phyloP scores from a whole-genome alignment of 306 rosid genomes.

The Trifolium subterraneum region DNA sequence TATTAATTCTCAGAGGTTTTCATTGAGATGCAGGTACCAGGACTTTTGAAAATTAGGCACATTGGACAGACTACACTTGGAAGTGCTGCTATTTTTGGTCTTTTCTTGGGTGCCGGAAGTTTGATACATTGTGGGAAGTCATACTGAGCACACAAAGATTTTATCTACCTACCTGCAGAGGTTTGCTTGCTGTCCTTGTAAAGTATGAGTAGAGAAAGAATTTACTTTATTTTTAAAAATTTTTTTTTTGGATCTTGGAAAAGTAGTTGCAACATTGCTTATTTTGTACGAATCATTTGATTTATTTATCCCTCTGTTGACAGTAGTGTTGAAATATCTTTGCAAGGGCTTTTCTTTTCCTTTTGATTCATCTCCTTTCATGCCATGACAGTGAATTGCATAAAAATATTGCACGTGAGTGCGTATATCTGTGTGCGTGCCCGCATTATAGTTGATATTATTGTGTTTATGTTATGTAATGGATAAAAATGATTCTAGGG shows the following conservation, averaged over 20 bases:
- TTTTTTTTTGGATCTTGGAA: conserved; percentile 28
- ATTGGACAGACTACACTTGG: conserved; percentile 83
- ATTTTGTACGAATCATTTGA: conserved; percentile 14
- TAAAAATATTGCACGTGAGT: background rate
- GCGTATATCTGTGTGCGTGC: background rate
- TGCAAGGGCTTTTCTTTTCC: background rate
- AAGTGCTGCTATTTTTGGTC: conserved; percentile 85
- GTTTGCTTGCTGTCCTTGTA: conserved; percentile 38
- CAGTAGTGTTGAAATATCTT: conserved; percentile 18
- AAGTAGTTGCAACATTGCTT: conserved; percentile 9
- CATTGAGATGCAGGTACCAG: conserved; percentile 74
- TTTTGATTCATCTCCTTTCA: background rate
- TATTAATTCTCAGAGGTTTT: background rate
- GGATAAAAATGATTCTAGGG: too few relatives aligned
- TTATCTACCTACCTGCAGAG: conserved; percentile 29
- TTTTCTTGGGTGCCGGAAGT: conserved; percentile 91
- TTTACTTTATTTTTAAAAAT: background rate
- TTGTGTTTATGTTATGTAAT: too few relatives aligned
- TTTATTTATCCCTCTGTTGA: conserved; percentile 29
- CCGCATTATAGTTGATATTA: too few relatives aligned
- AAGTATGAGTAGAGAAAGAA: conserved; percentile 28
- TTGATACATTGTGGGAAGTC: conserved; percentile 94
- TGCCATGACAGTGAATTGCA: background rate
- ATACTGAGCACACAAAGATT: conserved; percentile 48
- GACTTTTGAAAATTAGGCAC: conserved; percentile 79